A percentile compares a stretch with the other conserved stretches of the same genome.
Evolutionary conservation across 1,284 basidiomycete species (phyloP).

Genomic region (Hypsizygus ulmarius): DNA sequence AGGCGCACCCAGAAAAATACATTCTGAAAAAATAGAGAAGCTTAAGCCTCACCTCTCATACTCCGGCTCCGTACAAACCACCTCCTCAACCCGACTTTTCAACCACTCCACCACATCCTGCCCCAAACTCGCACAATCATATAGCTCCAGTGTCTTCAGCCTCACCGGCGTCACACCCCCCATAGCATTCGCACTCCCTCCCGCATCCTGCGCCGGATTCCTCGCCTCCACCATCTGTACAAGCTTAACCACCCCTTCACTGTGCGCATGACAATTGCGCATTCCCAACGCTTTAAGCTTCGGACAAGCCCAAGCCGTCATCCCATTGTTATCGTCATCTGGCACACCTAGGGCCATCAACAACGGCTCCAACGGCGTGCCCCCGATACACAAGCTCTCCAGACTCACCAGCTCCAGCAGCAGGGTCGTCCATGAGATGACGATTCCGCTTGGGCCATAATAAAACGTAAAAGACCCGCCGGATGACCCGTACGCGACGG

Average conservation of each 20-base stretch:
- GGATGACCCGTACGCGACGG: constrained; percentile 53
- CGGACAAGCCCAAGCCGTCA: constrained; percentile 57
- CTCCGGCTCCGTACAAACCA: constrained; percentile 54
- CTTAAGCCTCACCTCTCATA: constrained; percentile 32
- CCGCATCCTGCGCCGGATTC: constrained; percentile 48
- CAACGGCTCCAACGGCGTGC: constrained; percentile 60
- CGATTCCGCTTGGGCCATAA: constrained; percentile 36
- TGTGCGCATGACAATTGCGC: constrained; percentile 58
- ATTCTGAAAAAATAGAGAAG: no score
- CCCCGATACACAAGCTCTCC: constrained; percentile 57
- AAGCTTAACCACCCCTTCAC: constrained; percentile 60
- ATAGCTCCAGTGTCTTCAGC: constrained; percentile 56
- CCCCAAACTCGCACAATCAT: constrained; percentile 60
- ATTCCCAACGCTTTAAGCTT: constrained; percentile 53
- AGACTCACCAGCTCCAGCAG: constrained; percentile 37
- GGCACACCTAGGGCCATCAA: constrained; percentile 52
- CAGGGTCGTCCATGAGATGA: constrained; percentile 37
- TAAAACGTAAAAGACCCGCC: constrained; percentile 41
- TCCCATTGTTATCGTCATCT: constrained; percentile 47
- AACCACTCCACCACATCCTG: constrained; percentile 67
- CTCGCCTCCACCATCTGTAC: constrained; percentile 66
- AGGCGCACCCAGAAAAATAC: no score
- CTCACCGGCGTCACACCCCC: constrained; percentile 43
- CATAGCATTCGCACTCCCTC: constrained; percentile 22
- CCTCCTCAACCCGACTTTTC: constrained; percentile 53